phyloP scores from a whole-genome alignment of 2,329 filamentous ascomycete species.

The Neocucurbitaria cava region DNA sequence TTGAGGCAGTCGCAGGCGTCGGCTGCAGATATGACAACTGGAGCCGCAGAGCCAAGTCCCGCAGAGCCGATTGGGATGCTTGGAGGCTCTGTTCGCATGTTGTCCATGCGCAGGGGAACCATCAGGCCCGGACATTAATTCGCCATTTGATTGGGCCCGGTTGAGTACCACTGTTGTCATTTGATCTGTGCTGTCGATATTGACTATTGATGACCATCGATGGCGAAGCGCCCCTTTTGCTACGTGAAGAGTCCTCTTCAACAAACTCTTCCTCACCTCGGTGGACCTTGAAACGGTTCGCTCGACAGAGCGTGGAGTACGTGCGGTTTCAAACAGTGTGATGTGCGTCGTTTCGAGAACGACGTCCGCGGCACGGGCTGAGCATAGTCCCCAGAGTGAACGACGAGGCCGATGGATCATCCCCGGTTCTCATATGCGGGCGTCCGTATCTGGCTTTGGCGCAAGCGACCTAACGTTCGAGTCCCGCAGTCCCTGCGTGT shows the following conservation, averaged over 20 bases:
- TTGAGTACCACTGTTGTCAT: constrained; percentile 10
- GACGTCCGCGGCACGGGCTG: constrained; percentile 12
- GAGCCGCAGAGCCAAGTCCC: constrained; percentile 11
- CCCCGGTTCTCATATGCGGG: constrained; percentile 13
- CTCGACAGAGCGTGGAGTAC: constrained; percentile 6
- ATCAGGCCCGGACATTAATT: constrained; percentile 22
- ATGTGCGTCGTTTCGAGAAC: constrained; percentile 13
- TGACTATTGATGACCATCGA: constrained; percentile 9
- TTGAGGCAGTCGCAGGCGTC: constrained; percentile 2
- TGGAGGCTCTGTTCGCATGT: constrained; percentile 27
- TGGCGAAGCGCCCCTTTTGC: constrained; percentile 20
- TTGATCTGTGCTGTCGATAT: constrained; percentile 16
- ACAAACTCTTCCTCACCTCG: neutral
- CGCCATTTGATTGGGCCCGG: constrained; percentile 19
- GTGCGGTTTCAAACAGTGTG: constrained; percentile 20
- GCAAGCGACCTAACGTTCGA: constrained; percentile 7
- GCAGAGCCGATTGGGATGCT: constrained; percentile 14
- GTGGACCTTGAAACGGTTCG: constrained; percentile 2
- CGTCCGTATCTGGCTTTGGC: constrained; percentile 11
- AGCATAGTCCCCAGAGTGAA: constrained; percentile 18
- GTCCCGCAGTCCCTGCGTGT: constrained; percentile 4
- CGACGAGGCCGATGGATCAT: constrained; percentile 6
- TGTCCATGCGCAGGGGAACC: constrained; percentile 33
- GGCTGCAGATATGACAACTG: neutral
- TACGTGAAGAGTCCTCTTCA: constrained; percentile 14